Evolutionary conservation across 2,329 filamentous ascomycete species (phyloP), one percentile per base, ranked within the genome.

Genomic region (Dactylellina drechsleri): DNA sequence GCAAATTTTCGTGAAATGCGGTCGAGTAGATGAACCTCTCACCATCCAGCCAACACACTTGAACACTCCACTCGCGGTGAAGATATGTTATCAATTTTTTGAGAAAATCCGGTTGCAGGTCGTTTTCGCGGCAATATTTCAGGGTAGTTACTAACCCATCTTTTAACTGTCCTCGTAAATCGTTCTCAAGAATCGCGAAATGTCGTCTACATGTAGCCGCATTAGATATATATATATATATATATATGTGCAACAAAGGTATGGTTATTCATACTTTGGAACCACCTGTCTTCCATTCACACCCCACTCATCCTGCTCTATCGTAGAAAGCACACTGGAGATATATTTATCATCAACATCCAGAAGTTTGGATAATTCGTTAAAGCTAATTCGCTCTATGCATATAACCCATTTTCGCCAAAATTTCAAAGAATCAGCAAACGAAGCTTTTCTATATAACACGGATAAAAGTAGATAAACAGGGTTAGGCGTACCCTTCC

Each of bases 101-200:
- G 56, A 79, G 66, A 36, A 78, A 66, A n/a, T 78, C 77, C 18
- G 65, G 7, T 36, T 79, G 76, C 43, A 79, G 76, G 56, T 77
- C 66, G 7, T 77, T 74, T 23, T 72, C 72, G 16, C 61, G 56
- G 36, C 66, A 76, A 26, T 78, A 79, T 7, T 76, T 76, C 7
- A 72, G 23, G 41, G 76, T 70, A 16, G 72, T 75, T 28, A 79
- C 61, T 5, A 79, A 70, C 36, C 43, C 60, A 43, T 62, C 53
- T 16, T 54, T 41, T 8, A 79, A 40, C 13, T 77, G 59, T 43
- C 43, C 64, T 54, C 61, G 43, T 45, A 79, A 58, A n/a, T 68
- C 66, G 36, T 73, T 59, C 57, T 70, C 71, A 12, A 79, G 59
- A 16, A 67, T 53, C 40, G 68, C 56, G 50, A 74, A 53, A 4